A percentile compares a stretch with the other conserved stretches of the same genome.
phyloP scores from a whole-genome alignment of 2,329 filamentous ascomycete species.

The Aspergillus pseudoterreus region DNA sequence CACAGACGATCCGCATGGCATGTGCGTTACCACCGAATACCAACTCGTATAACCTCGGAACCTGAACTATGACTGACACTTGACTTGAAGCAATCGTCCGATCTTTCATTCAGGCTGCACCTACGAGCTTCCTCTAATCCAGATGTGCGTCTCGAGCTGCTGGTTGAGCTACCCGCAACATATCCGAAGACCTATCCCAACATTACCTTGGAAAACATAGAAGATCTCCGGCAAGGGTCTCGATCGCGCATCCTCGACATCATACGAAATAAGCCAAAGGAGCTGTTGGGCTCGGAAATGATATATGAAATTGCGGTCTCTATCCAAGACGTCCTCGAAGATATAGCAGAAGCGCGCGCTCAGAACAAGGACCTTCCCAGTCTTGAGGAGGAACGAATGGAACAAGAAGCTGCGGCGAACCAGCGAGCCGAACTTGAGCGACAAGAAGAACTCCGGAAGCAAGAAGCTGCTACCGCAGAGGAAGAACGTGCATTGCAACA shows the following conservation, averaged over 20 bases:
- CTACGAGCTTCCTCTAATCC: conserved; percentile 71
- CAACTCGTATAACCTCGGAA: conserved; percentile 1
- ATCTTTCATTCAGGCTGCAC: conserved; percentile 76
- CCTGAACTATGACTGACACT: conserved; percentile 1
- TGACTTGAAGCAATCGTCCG: conserved; percentile 61
- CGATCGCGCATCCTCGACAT: conserved; percentile 68
- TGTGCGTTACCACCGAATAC: conserved; percentile 46
- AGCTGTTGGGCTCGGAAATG: conserved; percentile 61
- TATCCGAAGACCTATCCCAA: conserved; percentile 83
- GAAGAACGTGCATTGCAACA: conserved; percentile 39
- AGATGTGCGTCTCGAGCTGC: conserved; percentile 67
- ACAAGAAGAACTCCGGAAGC: conserved; percentile 47
- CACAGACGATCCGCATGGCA: conserved; percentile 76
- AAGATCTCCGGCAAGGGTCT: conserved; percentile 65
- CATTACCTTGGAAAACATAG: conserved; percentile 63
- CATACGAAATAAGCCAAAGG: conserved; percentile 65
- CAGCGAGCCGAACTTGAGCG: conserved; percentile 48
- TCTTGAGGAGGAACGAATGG: conserved; percentile 81
- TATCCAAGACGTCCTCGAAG: conserved; percentile 71
- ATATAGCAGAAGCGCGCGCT: conserved; percentile 74
- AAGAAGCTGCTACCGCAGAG: conserved; percentile 39
- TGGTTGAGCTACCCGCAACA: conserved; percentile 78
- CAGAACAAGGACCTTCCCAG: conserved; percentile 75
- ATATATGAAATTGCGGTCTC: conserved; percentile 59
- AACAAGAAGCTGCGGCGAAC: conserved; percentile 70